Evolutionary conservation across 1,284 basidiomycete species (phyloP).

Genomic region (Tilletiopsis washingtonensis): DNA sequence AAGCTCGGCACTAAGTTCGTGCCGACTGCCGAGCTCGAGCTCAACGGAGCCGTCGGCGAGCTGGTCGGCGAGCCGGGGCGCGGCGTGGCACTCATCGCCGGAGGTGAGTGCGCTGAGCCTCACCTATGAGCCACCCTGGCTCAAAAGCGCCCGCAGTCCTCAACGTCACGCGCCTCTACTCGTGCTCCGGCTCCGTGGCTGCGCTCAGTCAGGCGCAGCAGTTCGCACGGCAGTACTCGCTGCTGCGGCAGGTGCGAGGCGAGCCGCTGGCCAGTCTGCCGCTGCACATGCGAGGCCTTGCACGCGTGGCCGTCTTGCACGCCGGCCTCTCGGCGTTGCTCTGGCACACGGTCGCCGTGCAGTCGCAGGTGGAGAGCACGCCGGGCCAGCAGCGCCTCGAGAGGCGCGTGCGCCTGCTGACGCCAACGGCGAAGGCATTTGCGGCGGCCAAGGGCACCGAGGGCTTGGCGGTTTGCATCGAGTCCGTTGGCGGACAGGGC

Average conservation of each 20-base stretch:
- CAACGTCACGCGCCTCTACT: conserved; percentile 68
- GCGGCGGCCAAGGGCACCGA: conserved; percentile 59
- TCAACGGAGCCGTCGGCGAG: conserved; percentile 60
- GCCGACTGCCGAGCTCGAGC: conserved; percentile 67
- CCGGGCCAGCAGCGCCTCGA: conserved; percentile 52
- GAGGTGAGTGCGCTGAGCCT: too few relatives aligned
- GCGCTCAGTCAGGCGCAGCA: conserved; percentile 59
- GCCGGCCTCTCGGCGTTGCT: conserved; percentile 54
- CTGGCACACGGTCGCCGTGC: conserved; percentile 56
- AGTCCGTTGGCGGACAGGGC: conserved; percentile 65
- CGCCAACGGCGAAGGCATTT: conserved; percentile 65
- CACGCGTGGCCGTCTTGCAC: conserved; percentile 58
- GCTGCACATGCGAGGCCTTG: conserved; percentile 57
- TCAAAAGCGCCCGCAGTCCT: too few relatives aligned
- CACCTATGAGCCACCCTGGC: too few relatives aligned
- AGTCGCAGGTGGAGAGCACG: conserved; percentile 53
- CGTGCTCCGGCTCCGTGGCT: conserved; percentile 57
- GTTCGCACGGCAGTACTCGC: conserved; percentile 60
- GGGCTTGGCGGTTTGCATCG: conserved; percentile 67
- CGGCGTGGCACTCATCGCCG: conserved; percentile 64
- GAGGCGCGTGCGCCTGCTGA: conserved; percentile 59
- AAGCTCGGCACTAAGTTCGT: conserved; percentile 69
- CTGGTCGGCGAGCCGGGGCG: conserved; percentile 59
- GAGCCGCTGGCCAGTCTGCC: conserved; percentile 50
- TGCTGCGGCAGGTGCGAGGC: conserved; percentile 54